These are phyloP conservation scores for Gossypium gossypioides DNA, from an alignment of 441 rosid species.

Conservation along the genomic window DNA sequence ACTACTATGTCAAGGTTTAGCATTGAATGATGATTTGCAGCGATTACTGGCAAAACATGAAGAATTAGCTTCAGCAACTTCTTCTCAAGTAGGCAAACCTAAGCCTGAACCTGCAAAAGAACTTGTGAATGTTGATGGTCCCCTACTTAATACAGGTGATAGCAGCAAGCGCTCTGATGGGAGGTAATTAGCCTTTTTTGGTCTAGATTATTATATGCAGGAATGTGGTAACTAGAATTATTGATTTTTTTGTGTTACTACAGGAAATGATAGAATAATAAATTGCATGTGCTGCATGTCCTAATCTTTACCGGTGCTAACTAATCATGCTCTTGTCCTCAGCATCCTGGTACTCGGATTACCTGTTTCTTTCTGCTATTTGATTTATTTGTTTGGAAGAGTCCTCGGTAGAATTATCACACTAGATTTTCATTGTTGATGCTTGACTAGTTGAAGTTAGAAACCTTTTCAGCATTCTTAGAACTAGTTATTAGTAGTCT, in stretches of 20 bases:
- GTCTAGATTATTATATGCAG: not conserved
- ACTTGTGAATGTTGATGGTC: slow-evolving; percentile 48
- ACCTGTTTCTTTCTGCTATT: not conserved
- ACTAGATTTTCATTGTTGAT: not conserved
- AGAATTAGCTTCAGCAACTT: slow-evolving; percentile 65
- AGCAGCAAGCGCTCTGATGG: slow-evolving; percentile 34
- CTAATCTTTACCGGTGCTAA: not conserved
- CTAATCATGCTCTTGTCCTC: not conserved
- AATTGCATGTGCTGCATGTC: not conserved
- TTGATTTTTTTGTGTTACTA: not conserved
- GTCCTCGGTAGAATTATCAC: too few species aligned
- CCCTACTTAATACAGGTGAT: slow-evolving; percentile 63
- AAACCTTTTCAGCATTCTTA: not conserved
- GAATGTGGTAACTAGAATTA: not conserved
- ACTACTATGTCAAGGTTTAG: slow-evolving; percentile 78
- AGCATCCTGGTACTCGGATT: not conserved
- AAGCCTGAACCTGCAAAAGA: slow-evolving; percentile 48
- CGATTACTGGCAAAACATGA: slow-evolving; percentile 82
- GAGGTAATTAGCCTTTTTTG: slow-evolving; percentile 34
- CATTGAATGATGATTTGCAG: slow-evolving; percentile 94
- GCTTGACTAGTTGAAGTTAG: not conserved
- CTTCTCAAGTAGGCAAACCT: slow-evolving; percentile 36
- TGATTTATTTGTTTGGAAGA: too few species aligned
- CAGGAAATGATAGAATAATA: not conserved
- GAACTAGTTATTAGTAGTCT: not conserved